phyloP scores from a whole-genome alignment of 2,329 filamentous ascomycete species.

The Pseudogymnoascus sp. region DNA sequence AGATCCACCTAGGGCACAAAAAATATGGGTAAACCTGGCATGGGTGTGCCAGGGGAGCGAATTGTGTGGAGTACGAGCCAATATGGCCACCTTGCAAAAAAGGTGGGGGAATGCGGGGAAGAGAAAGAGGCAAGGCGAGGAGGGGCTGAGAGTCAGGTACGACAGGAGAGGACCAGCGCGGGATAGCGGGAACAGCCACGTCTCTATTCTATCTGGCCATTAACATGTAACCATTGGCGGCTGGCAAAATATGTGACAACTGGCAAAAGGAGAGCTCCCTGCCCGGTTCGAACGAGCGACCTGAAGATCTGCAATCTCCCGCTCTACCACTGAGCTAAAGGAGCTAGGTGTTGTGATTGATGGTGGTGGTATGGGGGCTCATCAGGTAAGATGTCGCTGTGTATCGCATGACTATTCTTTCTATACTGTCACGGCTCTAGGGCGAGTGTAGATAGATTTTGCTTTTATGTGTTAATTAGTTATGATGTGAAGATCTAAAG shows the following conservation, averaged over 20 bases:
- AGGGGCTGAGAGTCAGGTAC: not conserved
- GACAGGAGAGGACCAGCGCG: not conserved
- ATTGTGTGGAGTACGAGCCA: not conserved
- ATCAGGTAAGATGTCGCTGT: not conserved
- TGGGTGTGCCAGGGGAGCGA: not conserved
- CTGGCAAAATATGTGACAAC: not conserved
- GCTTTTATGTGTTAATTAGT: not conserved
- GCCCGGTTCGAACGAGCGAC: conserved; percentile 10
- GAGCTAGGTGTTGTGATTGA: not conserved
- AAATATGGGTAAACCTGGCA: not conserved
- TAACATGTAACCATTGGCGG: too few species aligned
- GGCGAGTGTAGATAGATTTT: not conserved
- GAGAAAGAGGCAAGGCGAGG: conserved; percentile 2
- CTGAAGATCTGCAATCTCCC: conserved; percentile 12
- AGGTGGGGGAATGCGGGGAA: conserved; percentile 2
- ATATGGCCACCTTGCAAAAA: not conserved
- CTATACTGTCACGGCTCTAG: not conserved
- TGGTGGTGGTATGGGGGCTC: not conserved
- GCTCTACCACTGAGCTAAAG: conserved; percentile 12
- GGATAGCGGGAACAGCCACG: not conserved
- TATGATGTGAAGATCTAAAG: not conserved
- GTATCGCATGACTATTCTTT: not conserved
- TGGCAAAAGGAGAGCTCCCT: conserved; percentile 9
- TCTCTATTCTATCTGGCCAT: not conserved
- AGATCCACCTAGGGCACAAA: not conserved